Percentiles rank a stretch among this genome's conserved stretches.
These are phyloP conservation scores for Marasmius oreades DNA, from an alignment of 1,284 basidiomycete genomes.

Conservation along the genomic window DNA sequence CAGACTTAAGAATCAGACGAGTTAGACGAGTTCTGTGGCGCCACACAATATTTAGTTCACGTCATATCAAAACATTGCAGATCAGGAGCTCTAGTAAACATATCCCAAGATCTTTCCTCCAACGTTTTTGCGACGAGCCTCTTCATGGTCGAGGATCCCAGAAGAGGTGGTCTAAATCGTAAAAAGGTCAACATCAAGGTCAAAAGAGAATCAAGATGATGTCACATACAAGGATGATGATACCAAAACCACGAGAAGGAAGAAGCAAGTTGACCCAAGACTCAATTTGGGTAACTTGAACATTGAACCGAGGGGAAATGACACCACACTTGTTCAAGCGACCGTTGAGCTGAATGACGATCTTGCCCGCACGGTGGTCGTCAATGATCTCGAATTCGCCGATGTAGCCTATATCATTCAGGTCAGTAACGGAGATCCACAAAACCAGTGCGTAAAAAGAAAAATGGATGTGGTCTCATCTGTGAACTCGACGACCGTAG, in stretches of 20 bases:
- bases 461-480: constrained; percentile 44
- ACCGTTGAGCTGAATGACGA: constrained; percentile 98
- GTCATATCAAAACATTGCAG: neutral
- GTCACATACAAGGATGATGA: constrained; percentile 81
- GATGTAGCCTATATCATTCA: constrained; percentile 77
- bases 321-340: constrained; percentile 99
- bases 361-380: constrained; percentile 98
- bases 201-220: neutral
- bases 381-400: constrained; percentile 99
- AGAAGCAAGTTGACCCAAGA: constrained; percentile 92
- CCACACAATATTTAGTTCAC: no score
- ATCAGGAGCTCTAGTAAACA: constrained; percentile 62
- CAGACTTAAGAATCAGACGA: no score
- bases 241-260: constrained; percentile 94
- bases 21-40: no score
- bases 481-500: constrained; percentile 50
- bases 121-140: constrained; percentile 98
- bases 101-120: constrained; percentile 89
- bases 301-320: constrained; percentile 98
- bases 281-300: constrained; percentile 91
- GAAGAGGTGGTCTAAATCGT: constrained; percentile 84
- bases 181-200: neutral
- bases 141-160: constrained; percentile 99
- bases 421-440: constrained; percentile 16
- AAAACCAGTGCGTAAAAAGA: constrained; percentile 4